Conservation (phyloP, 78 protist genomes). For the Planoprotostelium fungivorum region DNA sequence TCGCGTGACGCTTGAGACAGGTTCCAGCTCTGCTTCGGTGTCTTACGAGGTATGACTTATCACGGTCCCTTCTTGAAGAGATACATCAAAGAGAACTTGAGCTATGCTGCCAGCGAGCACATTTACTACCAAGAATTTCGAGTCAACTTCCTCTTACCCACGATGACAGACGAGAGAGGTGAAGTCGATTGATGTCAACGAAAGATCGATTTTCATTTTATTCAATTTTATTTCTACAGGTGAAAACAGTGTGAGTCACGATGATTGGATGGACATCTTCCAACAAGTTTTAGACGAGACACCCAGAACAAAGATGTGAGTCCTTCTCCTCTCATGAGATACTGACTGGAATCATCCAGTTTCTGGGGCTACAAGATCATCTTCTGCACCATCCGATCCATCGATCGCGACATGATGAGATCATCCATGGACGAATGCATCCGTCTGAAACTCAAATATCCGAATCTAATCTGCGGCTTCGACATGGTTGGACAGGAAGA, state of each 20-base stretch:
- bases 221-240: not conserved
- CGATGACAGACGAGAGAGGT: not conserved
- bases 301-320: not conserved
- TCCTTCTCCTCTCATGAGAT: not conserved
- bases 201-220: not conserved
- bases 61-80: not conserved
- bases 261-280: not conserved
- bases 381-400: not conserved
- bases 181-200: not conserved
- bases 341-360: not conserved
- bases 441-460: slow-evolving; percentile 15
- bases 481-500: slow-evolving; percentile 77
- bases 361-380: not conserved
- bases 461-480: slow-evolving; percentile 44
- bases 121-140: not conserved
- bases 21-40: not conserved
- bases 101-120: not conserved
- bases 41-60: not conserved
- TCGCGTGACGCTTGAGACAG: not conserved
- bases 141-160: not conserved
- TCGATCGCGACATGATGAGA: not conserved
- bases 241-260: not conserved
- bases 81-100: not conserved
- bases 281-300: not conserved
- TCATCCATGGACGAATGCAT: not conserved